A percentile compares a stretch with the other conserved stretches of the same genome.
Conservation (phyloP, 169 alveolate genomes). For the Theileria annulata region DNA sequence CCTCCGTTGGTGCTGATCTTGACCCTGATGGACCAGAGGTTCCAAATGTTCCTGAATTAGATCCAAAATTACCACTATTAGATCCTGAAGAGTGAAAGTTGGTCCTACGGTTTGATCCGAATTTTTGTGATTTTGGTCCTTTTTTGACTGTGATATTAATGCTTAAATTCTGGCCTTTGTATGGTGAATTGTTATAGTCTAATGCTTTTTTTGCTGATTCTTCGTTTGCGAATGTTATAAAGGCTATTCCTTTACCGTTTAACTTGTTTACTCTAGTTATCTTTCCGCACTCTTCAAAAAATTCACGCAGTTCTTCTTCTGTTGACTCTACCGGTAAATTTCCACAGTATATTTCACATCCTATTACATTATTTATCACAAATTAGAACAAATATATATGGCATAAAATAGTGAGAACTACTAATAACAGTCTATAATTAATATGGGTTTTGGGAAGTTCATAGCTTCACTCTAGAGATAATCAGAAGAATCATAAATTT, state of each 20-base stretch:
- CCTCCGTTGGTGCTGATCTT: neutral
- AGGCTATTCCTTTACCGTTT: conserved; percentile 86
- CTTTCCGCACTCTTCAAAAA: conserved; percentile 89
- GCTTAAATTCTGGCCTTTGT: conserved; percentile 81
- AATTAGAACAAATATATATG: too few species aligned
- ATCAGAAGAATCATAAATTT: conserved; percentile 24
- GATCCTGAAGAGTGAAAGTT: conserved; percentile 19
- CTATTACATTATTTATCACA: conserved; percentile 22
- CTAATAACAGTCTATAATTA: neutral
- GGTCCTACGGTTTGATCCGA: neutral
- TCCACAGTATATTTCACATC: conserved; percentile 85
- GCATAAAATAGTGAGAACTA: too few species aligned
- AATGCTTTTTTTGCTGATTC: conserved; percentile 87
- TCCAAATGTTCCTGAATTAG: conserved; percentile 35
- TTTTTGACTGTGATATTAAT: conserved; percentile 84
- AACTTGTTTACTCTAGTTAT: conserved; percentile 81
- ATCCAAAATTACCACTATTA: conserved; percentile 63
- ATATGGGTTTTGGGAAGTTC: conserved; percentile 36
- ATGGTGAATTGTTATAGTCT: conserved; percentile 83
- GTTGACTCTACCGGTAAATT: conserved; percentile 84
- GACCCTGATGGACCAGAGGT: neutral
- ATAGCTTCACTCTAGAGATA: conserved; percentile 68
- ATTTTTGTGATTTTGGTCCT: conserved; percentile 57
- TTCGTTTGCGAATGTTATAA: conserved; percentile 83
- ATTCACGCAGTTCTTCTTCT: conserved; percentile 82